Conservation (phyloP, 768 basidiomycete genomes). For the Infundibulicybe gibba region DNA sequence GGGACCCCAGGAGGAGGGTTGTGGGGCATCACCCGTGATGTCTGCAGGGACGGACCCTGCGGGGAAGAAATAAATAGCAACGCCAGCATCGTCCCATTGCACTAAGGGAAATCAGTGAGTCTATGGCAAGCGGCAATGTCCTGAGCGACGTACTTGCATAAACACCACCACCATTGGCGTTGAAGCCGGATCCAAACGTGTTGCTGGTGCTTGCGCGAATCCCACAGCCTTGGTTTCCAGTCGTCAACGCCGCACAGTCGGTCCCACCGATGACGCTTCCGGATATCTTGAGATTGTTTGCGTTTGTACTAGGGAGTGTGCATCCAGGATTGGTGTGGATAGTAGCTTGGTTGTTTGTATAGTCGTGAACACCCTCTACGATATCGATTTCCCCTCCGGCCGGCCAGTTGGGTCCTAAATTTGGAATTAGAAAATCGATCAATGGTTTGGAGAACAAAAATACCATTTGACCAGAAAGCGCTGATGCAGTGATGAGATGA, state of each 20-base stretch:
- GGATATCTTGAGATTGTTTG: slow-evolving; percentile 48
- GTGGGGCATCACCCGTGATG: slow-evolving; percentile 67
- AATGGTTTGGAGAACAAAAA: background rate
- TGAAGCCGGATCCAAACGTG: slow-evolving; percentile 86
- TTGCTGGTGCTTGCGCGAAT: slow-evolving; percentile 54
- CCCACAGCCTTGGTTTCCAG: slow-evolving; percentile 81
- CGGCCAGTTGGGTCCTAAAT: slow-evolving; percentile 60
- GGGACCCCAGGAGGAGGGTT: slow-evolving; percentile 72
- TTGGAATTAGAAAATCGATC: slow-evolving; percentile 16
- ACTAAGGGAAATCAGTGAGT: slow-evolving; percentile 30
- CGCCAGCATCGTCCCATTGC: slow-evolving; percentile 74
- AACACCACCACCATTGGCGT: slow-evolving; percentile 80
- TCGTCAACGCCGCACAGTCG: slow-evolving; percentile 68
- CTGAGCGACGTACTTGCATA: slow-evolving; percentile 70
- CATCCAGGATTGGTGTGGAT: slow-evolving; percentile 79
- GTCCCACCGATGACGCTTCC: slow-evolving; percentile 67
- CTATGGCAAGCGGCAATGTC: background rate
- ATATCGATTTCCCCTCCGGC: slow-evolving; percentile 77
- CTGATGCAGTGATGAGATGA: slow-evolving; percentile 15
- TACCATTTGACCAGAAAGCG: slow-evolving; percentile 48
- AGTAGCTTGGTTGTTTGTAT: slow-evolving; percentile 79
- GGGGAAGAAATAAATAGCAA: slow-evolving; percentile 81
- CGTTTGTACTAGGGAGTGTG: slow-evolving; percentile 45
- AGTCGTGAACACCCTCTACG: slow-evolving; percentile 78
- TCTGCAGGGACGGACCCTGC: slow-evolving; percentile 73